Evolutionary conservation across 176 grass and related monocot species (phyloP).

Genomic region (Ensete glaucum): DNA sequence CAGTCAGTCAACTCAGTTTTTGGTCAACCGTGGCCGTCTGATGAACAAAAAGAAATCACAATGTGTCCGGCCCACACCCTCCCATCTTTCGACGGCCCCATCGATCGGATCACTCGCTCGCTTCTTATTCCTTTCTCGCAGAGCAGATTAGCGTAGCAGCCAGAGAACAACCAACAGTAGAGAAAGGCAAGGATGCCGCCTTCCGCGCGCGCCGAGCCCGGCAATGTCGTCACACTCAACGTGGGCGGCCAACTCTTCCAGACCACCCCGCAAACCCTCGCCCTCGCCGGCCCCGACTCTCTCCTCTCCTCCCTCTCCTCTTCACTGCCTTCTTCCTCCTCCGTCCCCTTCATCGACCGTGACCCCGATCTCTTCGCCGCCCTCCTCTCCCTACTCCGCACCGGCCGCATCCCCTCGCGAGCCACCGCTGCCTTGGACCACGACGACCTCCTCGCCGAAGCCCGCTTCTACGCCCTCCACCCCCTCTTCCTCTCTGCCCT

Average conservation of each 20-base stretch:
- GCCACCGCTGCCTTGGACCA: conserved; percentile 21
- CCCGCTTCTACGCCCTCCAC: conserved; percentile 37
- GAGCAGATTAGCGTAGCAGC: too few species aligned
- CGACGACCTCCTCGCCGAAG: conserved; percentile 46
- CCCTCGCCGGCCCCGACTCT: conserved; percentile 49
- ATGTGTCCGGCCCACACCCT: too few species aligned
- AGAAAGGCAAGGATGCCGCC: too few species aligned
- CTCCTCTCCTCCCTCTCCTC: conserved; percentile 31
- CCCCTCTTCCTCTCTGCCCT: conserved; percentile 31
- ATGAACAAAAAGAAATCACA: too few species aligned
- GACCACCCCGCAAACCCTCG: conserved; percentile 53
- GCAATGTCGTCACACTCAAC: conserved; percentile 53
- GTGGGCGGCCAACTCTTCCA: conserved; percentile 78
- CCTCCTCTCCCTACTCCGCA: conserved; percentile 69
- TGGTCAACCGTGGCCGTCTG: too few species aligned
- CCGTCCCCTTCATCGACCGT: conserved; percentile 56
- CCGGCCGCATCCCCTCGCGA: conserved; percentile 24
- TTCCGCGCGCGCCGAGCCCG: not conserved
- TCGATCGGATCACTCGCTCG: too few species aligned
- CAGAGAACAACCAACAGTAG: too few species aligned
- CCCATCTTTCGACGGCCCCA: too few species aligned
- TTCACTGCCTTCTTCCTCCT: conserved; percentile 15
- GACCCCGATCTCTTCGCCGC: conserved; percentile 59
- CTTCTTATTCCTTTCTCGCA: too few species aligned
- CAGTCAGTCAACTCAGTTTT: too few species aligned